These are phyloP conservation scores for Rhododendron williamsianum DNA, from an alignment of 148 eudicot species.

Conservation along the genomic window DNA sequence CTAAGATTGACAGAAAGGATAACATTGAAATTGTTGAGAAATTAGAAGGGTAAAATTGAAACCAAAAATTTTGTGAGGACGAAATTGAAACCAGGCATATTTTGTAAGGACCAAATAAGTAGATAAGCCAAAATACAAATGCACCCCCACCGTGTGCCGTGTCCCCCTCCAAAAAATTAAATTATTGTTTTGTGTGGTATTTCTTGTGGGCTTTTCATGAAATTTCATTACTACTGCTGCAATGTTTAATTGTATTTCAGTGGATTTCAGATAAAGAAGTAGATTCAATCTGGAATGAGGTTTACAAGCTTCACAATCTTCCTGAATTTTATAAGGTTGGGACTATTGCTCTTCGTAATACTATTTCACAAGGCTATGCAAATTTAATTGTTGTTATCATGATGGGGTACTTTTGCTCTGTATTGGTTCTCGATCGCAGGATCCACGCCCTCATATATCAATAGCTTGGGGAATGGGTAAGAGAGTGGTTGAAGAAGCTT, in stretches of 20 bases:
- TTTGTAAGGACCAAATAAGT: no score
- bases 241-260: background rate
- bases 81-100: no score
- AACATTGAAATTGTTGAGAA: no score
- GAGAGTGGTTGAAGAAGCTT: conserved; percentile 52
- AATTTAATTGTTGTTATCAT: background rate
- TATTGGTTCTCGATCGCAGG: conserved; percentile 28
- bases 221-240: background rate
- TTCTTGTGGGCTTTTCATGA: background rate
- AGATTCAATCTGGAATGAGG: conserved; percentile 77
- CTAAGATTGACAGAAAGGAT: no score
- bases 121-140: no score
- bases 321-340: conserved; percentile 85
- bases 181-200: no score
- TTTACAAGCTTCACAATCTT: conserved; percentile 80
- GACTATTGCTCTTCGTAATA: background rate
- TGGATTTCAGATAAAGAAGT: conserved; percentile 57
- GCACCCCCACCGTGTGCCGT: no score
- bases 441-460: conserved; percentile 84
- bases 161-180: no score
- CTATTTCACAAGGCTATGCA: background rate
- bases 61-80: no score
- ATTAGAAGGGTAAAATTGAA: no score
- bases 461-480: conserved; percentile 64
- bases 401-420: background rate